Evolutionary conservation across 257 asterid genomes (phyloP).

Genomic region (Voacanga thouarsii): DNA sequence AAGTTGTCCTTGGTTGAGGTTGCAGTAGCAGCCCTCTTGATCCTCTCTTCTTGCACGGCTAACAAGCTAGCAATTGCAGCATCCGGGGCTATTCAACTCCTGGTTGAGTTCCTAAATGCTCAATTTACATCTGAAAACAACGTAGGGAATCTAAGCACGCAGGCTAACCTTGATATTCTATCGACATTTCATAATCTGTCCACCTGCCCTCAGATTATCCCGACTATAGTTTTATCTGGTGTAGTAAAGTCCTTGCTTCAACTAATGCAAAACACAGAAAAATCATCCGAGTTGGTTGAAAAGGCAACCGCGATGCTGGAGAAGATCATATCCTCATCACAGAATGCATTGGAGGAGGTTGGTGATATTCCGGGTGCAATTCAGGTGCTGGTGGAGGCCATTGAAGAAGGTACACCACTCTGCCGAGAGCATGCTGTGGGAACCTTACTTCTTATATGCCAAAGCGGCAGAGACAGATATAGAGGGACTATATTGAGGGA

Average conservation of each 20-base stretch:
- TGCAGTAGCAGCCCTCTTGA: constrained; percentile 56
- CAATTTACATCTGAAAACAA: constrained; percentile 18
- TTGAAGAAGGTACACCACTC: constrained; percentile 66
- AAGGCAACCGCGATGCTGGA: constrained; percentile 56
- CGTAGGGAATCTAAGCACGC: constrained; percentile 29
- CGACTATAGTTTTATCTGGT: constrained; percentile 45
- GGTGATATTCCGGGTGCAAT: constrained; percentile 44
- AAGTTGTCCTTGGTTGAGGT: constrained; percentile 42
- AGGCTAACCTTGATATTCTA: constrained; percentile 54
- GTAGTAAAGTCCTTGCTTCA: constrained; percentile 36
- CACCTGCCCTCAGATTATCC: constrained; percentile 41
- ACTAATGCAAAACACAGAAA: constrained; percentile 33
- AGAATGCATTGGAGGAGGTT: constrained; percentile 51
- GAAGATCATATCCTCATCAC: constrained; percentile 49
- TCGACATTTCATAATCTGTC: constrained; percentile 69
- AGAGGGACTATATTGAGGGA: constrained; percentile 68
- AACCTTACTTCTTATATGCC: constrained; percentile 47
- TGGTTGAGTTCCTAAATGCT: constrained; percentile 41
- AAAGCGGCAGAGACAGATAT: constrained; percentile 55
- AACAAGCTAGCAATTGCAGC: constrained; percentile 63
- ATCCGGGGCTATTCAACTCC: constrained; percentile 52
- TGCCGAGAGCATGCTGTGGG: constrained; percentile 72
- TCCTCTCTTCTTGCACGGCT: constrained; percentile 59
- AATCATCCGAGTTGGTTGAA: constrained; percentile 56
- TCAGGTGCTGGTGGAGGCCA: constrained; percentile 58